phyloP scores from a whole-genome alignment of 306 rosid genomes.

The Luffa aegyptiaca region DNA sequence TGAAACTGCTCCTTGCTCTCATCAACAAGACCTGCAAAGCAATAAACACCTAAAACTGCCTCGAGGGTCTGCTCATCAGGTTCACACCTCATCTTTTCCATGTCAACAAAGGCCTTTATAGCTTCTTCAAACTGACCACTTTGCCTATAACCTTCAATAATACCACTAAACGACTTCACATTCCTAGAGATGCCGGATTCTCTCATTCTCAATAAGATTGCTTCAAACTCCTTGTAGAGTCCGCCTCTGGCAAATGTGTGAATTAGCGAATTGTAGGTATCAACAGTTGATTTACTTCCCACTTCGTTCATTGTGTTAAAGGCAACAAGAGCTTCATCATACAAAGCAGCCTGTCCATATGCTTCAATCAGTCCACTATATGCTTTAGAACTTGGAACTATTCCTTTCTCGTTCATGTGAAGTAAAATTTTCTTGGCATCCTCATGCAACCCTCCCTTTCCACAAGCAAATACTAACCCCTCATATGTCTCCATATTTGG shows the following conservation, averaged over 20 bases:
- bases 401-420: conserved; percentile 59
- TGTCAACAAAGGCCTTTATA: conserved; percentile 57
- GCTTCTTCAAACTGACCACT: conserved; percentile 89
- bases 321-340: conserved; percentile 88
- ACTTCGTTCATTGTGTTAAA: conserved; percentile 92
- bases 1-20: conserved; percentile 87
- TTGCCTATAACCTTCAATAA: conserved; percentile 77
- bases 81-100: conserved; percentile 71
- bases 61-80: conserved; percentile 74
- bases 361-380: conserved; percentile 83
- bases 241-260: conserved; percentile 72
- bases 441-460: conserved; percentile 82
- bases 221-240: conserved; percentile 67
- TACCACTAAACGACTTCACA: conserved; percentile 61
- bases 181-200: conserved; percentile 44
- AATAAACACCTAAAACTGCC: conserved; percentile 68
- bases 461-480: conserved; percentile 86
- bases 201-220: conserved; percentile 42
- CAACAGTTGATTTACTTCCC: conserved; percentile 56
- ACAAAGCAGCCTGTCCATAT: conserved; percentile 71
- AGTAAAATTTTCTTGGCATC: conserved; percentile 74
- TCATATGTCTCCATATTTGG: conserved; percentile 90
- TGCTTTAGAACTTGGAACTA: conserved; percentile 74
- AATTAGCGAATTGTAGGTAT: conserved; percentile 68
- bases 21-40: conserved; percentile 75